Percentiles rank a stretch among this genome's conserved stretches.
phyloP scores from a whole-genome alignment of 345 rosid species.

The Physaria fendleri region DNA sequence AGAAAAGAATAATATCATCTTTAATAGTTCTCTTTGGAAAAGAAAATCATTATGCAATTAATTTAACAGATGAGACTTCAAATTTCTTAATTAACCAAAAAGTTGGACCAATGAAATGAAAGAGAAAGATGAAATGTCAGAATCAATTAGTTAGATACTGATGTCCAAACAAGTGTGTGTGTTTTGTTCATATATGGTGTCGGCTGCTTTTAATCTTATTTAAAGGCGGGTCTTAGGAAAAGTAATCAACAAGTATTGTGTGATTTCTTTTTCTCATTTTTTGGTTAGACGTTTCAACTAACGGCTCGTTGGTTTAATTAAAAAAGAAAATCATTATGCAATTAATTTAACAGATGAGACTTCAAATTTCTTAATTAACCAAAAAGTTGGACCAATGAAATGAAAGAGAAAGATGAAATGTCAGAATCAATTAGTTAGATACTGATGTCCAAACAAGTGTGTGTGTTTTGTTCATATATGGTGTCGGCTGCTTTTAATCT shows the following conservation, averaged over 20 bases:
- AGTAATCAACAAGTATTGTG: constrained; percentile 22
- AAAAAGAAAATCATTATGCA: no score
- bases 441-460: constrained; percentile 23
- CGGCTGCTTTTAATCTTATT: constrained; percentile 15
- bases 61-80: background rate
- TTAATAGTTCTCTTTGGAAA: background rate
- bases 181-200: constrained; percentile 6
- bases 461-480: background rate
- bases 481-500: constrained; percentile 24
- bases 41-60: background rate
- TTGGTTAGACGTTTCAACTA: constrained; percentile 26
- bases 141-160: constrained; percentile 27
- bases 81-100: no score
- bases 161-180: constrained; percentile 20
- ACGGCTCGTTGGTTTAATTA: constrained; percentile 6
- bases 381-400: no score
- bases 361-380: no score
- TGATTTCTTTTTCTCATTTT: background rate
- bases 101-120: constrained; percentile 12
- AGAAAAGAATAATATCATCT: background rate
- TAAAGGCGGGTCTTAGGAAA: background rate
- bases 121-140: constrained; percentile 26
- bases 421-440: constrained; percentile 28
- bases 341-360: no score
- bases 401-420: constrained; percentile 21